These are phyloP conservation scores for Penicillium cinerascens DNA, from an alignment of 495 filamentous ascomycete species.

Conservation along the genomic window DNA sequence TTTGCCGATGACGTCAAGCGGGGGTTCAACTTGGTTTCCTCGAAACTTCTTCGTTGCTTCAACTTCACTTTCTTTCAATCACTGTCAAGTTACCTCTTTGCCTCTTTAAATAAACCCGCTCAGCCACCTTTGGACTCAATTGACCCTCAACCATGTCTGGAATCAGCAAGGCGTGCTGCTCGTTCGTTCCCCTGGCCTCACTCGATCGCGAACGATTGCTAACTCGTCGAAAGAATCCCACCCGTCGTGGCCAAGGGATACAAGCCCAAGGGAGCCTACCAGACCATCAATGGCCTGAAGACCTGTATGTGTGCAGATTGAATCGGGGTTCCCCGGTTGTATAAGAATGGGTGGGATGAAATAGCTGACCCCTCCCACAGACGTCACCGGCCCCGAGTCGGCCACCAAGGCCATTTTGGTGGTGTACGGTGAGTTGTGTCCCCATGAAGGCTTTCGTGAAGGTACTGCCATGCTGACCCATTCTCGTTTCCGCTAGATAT, in stretches of 20 bases:
- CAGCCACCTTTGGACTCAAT: not conserved
- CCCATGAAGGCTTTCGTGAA: not conserved
- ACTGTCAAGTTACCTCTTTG: not conserved
- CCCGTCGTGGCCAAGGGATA: constrained; percentile 56
- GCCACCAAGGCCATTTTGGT: constrained; percentile 53
- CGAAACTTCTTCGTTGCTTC: not conserved
- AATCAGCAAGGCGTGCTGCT: constrained; percentile 49
- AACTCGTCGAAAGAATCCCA: constrained; percentile 36
- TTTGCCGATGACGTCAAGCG: constrained; percentile 24
- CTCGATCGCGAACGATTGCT: not conserved
- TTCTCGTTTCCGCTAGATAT: constrained; percentile 33
- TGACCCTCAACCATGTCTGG: constrained; percentile 37
- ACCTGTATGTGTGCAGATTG: constrained; percentile 46
- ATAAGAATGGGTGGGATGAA: not conserved
- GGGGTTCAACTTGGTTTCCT: constrained; percentile 2
- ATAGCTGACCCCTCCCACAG: constrained; percentile 25
- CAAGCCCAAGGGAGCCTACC: constrained; percentile 57
- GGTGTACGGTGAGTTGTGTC: constrained; percentile 40
- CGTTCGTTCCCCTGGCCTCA: constrained; percentile 26
- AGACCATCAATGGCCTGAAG: constrained; percentile 58
- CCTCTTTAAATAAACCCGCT: not conserved
- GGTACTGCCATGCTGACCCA: not conserved
- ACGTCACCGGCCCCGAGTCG: constrained; percentile 50
- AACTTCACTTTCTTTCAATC: not conserved
- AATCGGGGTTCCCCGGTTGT: not conserved